Percentiles rank a stretch among this genome's conserved stretches.
Conservation (phyloP, 2,329 filamentous ascomycete genomes). For the Colletotrichum salicis region DNA sequence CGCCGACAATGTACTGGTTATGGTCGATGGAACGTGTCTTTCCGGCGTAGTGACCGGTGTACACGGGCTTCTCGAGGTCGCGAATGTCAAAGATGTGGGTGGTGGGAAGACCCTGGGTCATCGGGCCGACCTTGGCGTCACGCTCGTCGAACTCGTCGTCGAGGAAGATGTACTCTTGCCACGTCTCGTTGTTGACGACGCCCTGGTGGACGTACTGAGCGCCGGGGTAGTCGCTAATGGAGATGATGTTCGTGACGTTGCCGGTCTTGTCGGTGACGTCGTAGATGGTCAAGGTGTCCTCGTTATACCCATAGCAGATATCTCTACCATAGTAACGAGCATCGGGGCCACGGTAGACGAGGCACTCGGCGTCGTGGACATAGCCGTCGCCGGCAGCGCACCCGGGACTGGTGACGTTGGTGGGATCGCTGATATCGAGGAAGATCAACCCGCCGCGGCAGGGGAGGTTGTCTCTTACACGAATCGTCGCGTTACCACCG, state of each 20-base stretch:
- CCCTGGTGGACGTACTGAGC: conserved; percentile 66
- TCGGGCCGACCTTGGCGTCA: conserved; percentile 50
- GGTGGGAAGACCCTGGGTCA: conserved; percentile 53
- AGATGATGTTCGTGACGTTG: conserved; percentile 56
- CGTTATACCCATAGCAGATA: conserved; percentile 67
- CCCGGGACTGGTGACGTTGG: conserved; percentile 63
- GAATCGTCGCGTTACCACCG: conserved; percentile 45
- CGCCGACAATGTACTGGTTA: conserved; percentile 56
- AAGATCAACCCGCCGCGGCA: conserved; percentile 68
- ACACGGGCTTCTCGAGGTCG: conserved; percentile 50
- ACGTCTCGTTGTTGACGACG: conserved; percentile 57
- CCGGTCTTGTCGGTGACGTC: conserved; percentile 61
- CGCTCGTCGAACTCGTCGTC: conserved; percentile 63
- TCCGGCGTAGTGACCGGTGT: conserved; percentile 53
- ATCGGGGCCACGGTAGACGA: conserved; percentile 64
- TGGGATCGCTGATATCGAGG: conserved; percentile 65
- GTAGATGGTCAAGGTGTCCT: conserved; percentile 61
- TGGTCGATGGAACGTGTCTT: conserved; percentile 46
- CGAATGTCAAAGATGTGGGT: conserved; percentile 60
- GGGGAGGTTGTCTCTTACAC: conserved; percentile 33
- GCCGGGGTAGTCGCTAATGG: conserved; percentile 63
- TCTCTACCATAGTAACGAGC: conserved; percentile 56
- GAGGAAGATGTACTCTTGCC: conserved; percentile 54
- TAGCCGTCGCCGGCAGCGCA: conserved; percentile 67
- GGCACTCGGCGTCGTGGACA: conserved; percentile 70